These are phyloP conservation scores for Alternaria sp. DNA, from an alignment of 2,329 filamentous ascomycete species.

Conservation along the genomic window DNA sequence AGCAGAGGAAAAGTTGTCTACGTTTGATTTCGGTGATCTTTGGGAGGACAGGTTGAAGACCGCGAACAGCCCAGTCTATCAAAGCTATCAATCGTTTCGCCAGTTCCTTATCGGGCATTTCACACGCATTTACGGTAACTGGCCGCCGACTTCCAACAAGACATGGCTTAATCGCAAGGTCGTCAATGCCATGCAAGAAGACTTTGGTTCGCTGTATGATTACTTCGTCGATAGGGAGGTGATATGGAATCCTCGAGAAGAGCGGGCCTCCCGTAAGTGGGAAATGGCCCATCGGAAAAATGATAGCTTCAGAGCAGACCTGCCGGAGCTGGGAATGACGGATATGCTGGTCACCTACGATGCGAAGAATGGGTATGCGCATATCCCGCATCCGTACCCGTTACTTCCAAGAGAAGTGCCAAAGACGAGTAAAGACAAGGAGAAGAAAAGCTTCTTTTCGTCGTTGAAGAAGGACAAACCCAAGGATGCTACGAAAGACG, in stretches of 20 bases:
- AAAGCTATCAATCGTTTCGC: slow-evolving; percentile 65
- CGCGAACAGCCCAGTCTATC: slow-evolving; percentile 53
- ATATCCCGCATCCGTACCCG: slow-evolving; percentile 67
- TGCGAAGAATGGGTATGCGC: slow-evolving; percentile 61
- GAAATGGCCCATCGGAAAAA: slow-evolving; percentile 58
- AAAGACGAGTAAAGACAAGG: slow-evolving; percentile 27
- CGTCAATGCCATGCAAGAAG: slow-evolving; percentile 64
- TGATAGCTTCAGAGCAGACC: slow-evolving; percentile 50
- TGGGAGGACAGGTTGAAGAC: slow-evolving; percentile 55
- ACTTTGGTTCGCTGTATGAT: slow-evolving; percentile 73
- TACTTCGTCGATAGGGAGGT: slow-evolving; percentile 73
- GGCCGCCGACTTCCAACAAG: slow-evolving; percentile 61
- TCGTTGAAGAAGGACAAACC: slow-evolving; percentile 45
- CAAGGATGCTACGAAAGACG: slow-evolving; percentile 40
- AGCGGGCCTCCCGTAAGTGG: slow-evolving; percentile 68
- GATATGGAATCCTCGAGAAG: slow-evolving; percentile 68
- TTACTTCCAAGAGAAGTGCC: slow-evolving; percentile 59
- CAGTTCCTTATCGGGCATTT: slow-evolving; percentile 68
- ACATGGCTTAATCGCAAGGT: slow-evolving; percentile 67
- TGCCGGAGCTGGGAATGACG: slow-evolving; percentile 65
- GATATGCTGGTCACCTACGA: slow-evolving; percentile 71
- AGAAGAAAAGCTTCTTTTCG: slow-evolving; percentile 47
- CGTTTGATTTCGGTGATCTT: slow-evolving; percentile 67
- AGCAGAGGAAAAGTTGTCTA: slow-evolving; percentile 65
- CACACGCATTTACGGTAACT: slow-evolving; percentile 61